These are phyloP conservation scores for Diaporthe longicolla DNA, from an alignment of 2,329 filamentous ascomycete genomes.

Conservation along the genomic window DNA sequence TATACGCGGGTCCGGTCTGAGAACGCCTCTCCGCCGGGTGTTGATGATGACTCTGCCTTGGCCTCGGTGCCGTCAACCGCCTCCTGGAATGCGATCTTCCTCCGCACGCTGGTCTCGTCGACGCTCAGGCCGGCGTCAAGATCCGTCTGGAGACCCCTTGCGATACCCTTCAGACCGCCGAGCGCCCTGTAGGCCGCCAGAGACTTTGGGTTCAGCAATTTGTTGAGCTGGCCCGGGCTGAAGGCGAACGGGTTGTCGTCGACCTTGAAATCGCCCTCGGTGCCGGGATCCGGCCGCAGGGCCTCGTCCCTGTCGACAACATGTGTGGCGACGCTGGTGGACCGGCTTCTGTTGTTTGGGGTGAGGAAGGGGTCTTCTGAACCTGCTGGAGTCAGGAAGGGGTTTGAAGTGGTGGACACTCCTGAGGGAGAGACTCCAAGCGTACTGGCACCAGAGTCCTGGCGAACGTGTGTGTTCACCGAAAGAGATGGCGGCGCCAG, in stretches of 20 bases:
- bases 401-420: constrained; percentile 38
- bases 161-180: constrained; percentile 79
- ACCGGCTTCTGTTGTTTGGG: constrained; percentile 33
- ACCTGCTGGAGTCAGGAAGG: constrained; percentile 40
- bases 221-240: constrained; percentile 78
- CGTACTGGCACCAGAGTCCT: constrained; percentile 37
- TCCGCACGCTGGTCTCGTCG: constrained; percentile 67
- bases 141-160: constrained; percentile 78
- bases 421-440: constrained; percentile 36
- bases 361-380: constrained; percentile 38
- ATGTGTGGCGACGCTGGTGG: constrained; percentile 33
- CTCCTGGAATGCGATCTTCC: constrained; percentile 51
- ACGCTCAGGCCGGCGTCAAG: constrained; percentile 74
- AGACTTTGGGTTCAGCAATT: constrained; percentile 85
- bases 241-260: constrained; percentile 80
- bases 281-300: constrained; percentile 76
- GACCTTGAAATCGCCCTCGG: constrained; percentile 76
- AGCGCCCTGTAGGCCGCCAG: constrained; percentile 79
- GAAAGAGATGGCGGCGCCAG: constrained; percentile 38
- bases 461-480: constrained; percentile 37
- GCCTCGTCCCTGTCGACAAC: constrained; percentile 61
- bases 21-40: constrained; percentile 47
- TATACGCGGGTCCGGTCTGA: constrained; percentile 72
- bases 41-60: constrained; percentile 41
- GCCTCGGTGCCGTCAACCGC: constrained; percentile 42